Percentiles rank a stretch among this genome's conserved stretches.
Conservation (phyloP, 495 filamentous ascomycete species). For the Trichoderma reesei region DNA sequence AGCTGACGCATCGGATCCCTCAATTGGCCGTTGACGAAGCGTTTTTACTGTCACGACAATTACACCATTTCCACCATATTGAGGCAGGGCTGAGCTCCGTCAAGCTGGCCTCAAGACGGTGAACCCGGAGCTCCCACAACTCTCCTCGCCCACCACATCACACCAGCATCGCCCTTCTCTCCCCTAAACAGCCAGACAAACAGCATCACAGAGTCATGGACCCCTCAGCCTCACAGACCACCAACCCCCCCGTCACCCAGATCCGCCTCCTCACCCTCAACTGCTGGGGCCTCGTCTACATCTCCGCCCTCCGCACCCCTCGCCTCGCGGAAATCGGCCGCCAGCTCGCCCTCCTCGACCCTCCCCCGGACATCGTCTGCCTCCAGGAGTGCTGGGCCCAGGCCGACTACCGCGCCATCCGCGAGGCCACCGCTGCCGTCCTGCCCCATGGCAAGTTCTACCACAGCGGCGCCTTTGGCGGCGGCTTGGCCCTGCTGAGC, state of each 20-base stretch:
- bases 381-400: constrained; percentile 96
- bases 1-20: too few relatives aligned
- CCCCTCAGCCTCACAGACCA: not conserved
- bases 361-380: constrained; percentile 75
- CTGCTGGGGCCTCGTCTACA: constrained; percentile 91
- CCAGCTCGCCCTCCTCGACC: constrained; percentile 54
- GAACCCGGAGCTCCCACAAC: too few relatives aligned
- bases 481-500: constrained; percentile 84
- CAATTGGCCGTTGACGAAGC: too few relatives aligned
- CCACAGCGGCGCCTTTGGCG: constrained; percentile 77
- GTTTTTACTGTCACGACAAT: too few relatives aligned
- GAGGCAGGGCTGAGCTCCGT: too few relatives aligned
- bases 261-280: constrained; percentile 81
- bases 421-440: constrained; percentile 58
- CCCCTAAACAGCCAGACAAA: not conserved
- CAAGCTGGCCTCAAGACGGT: too few relatives aligned
- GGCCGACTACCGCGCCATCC: constrained; percentile 78
- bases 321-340: constrained; percentile 78
- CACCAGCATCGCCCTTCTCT: not conserved
- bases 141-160: too few relatives aligned
- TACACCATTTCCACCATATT: too few relatives aligned
- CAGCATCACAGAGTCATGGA: not conserved
- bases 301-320: constrained; percentile 67
- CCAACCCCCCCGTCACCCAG: constrained; percentile 24
- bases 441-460: constrained; percentile 97